Conservation (phyloP, 768 basidiomycete genomes). For the Leccinum variicolor region DNA sequence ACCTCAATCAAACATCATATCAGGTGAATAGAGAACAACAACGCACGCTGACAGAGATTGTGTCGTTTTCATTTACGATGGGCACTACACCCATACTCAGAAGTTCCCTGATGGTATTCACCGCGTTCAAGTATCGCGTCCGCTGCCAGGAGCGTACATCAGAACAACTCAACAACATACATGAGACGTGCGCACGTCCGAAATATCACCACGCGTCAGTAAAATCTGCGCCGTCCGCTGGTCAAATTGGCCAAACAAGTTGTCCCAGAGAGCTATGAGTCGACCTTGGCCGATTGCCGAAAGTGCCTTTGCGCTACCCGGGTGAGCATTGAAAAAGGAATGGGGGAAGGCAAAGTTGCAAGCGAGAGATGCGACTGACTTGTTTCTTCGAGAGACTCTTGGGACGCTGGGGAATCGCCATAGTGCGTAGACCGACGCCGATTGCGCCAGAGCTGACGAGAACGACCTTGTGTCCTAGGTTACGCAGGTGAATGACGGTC, state of each 20-base stretch:
- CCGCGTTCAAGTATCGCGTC: slow-evolving; percentile 93
- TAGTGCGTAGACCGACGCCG: slow-evolving; percentile 88
- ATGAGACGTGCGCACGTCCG: slow-evolving; percentile 62
- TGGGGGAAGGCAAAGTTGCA: background rate
- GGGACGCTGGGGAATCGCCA: slow-evolving; percentile 77
- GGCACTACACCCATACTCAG: slow-evolving; percentile 93
- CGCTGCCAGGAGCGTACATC: slow-evolving; percentile 47
- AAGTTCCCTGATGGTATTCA: slow-evolving; percentile 91
- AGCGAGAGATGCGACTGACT: slow-evolving; percentile 42
- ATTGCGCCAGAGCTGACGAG: slow-evolving; percentile 98
- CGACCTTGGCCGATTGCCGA: slow-evolving; percentile 97
- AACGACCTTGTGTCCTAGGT: slow-evolving; percentile 88
- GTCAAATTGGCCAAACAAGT: slow-evolving; percentile 88
- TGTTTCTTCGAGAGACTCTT: slow-evolving; percentile 90
- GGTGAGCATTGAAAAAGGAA: slow-evolving; percentile 12
- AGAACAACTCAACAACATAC: background rate
- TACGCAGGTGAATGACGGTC: slow-evolving; percentile 74
- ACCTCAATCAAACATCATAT: background rate
- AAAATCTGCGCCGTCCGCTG: slow-evolving; percentile 96
- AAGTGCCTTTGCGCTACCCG: slow-evolving; percentile 61
- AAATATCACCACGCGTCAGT: slow-evolving; percentile 93
- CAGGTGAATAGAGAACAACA: background rate
- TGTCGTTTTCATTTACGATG: slow-evolving; percentile 99
- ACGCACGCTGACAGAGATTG: slow-evolving; percentile 93
- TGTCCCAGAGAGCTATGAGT: slow-evolving; percentile 95